phyloP scores from a whole-genome alignment of 192 early-diverging fungal species.

The Pilobolus umbonatus region DNA sequence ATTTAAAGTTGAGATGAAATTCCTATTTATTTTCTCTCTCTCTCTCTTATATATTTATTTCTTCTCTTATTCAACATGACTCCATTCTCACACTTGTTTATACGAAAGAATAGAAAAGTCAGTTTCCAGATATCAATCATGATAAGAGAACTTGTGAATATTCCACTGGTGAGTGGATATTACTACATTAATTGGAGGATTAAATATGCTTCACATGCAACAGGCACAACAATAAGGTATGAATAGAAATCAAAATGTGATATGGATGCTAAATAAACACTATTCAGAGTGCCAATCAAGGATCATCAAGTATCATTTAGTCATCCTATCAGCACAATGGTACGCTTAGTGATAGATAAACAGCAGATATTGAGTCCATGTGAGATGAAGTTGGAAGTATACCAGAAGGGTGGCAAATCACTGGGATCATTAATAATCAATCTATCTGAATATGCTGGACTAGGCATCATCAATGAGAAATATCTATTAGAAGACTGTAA shows the following conservation, averaged over 20 bases:
- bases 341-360: conserved; percentile 62
- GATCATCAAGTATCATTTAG: conserved; percentile 64
- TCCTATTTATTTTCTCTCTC: no score
- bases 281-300: conserved; percentile 42
- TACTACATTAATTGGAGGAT: conserved; percentile 79
- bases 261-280: background rate
- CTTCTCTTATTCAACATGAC: background rate
- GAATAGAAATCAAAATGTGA: background rate
- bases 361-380: conserved; percentile 69
- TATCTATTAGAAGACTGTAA: conserved; percentile 67
- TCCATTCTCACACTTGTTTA: conserved; percentile 53
- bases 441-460: conserved; percentile 69
- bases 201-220: conserved; percentile 36
- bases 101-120: conserved; percentile 64
- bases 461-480: conserved; percentile 40
- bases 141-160: conserved; percentile 73
- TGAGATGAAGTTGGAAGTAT: conserved; percentile 65
- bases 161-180: conserved; percentile 73
- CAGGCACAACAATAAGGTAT: conserved; percentile 35
- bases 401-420: conserved; percentile 51
- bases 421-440: conserved; percentile 70
- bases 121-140: conserved; percentile 54
- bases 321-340: conserved; percentile 42
- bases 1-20: no score
- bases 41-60: background rate